Evolutionary conservation across 306 rosid genomes (phyloP).

Genomic region (Sindora glabra): DNA sequence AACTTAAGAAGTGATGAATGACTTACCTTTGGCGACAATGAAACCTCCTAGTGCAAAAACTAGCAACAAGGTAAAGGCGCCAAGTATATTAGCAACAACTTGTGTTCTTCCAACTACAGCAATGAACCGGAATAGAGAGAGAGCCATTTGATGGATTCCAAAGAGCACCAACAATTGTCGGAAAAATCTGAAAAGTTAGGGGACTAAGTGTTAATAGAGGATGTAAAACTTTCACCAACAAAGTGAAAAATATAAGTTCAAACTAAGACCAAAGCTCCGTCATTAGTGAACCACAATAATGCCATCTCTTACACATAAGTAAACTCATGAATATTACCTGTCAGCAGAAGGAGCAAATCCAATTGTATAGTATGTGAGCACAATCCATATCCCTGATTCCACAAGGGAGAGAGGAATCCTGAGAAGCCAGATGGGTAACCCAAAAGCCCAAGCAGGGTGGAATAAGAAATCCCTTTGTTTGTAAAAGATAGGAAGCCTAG

Average conservation of each 20-base stretch:
- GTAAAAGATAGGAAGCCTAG: slow-evolving; percentile 58
- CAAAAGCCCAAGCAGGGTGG: slow-evolving; percentile 81
- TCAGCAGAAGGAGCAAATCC: slow-evolving; percentile 76
- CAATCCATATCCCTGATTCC: slow-evolving; percentile 67
- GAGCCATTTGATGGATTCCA: slow-evolving; percentile 57
- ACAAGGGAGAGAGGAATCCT: slow-evolving; percentile 61
- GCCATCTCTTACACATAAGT: no score
- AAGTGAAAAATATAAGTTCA: background rate
- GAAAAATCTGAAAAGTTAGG: slow-evolving; percentile 39
- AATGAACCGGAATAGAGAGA: slow-evolving; percentile 52
- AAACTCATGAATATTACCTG: slow-evolving; percentile 47
- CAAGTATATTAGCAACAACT: slow-evolving; percentile 41
- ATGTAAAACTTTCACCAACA: background rate
- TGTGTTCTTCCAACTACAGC: slow-evolving; percentile 47
- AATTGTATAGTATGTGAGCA: slow-evolving; percentile 66
- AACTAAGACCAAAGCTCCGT: background rate
- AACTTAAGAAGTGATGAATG: slow-evolving; percentile 1
- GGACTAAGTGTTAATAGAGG: background rate
- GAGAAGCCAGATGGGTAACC: slow-evolving; percentile 61
- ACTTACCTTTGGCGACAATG: slow-evolving; percentile 39
- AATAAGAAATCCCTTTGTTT: slow-evolving; percentile 73
- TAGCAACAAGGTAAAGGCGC: slow-evolving; percentile 34
- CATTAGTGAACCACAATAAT: no score
- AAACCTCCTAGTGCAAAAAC: slow-evolving; percentile 58
- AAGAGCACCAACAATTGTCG: slow-evolving; percentile 42